phyloP scores from a whole-genome alignment of 2,329 filamentous ascomycete genomes.

The Aspergillus latus region DNA sequence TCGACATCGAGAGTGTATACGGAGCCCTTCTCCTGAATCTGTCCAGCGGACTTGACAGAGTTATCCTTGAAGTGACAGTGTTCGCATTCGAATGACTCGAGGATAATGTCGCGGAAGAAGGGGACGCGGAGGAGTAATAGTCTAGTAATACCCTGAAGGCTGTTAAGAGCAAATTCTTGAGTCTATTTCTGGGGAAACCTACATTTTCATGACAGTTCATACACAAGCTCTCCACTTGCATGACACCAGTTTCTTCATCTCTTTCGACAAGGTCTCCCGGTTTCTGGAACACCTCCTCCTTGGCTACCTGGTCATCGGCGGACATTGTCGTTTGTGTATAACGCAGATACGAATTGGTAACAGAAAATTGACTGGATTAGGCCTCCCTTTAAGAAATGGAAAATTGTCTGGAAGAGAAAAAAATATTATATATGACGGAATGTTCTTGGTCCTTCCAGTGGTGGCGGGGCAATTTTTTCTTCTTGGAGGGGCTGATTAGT shows the following conservation, averaged over 20 bases:
- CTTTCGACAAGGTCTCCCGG: constrained; percentile 40
- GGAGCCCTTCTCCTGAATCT: constrained; percentile 84
- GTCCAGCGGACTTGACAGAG: constrained; percentile 87
- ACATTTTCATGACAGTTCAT: constrained; percentile 85
- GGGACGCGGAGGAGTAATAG: constrained; percentile 90
- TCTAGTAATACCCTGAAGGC: constrained; percentile 71
- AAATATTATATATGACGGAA: constrained; percentile 31
- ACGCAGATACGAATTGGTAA: background rate
- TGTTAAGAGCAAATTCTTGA: constrained; percentile 12
- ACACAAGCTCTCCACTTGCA: constrained; percentile 68
- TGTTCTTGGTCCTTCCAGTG: constrained; percentile 31
- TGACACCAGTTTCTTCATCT: constrained; percentile 44
- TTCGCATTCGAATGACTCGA: constrained; percentile 94
- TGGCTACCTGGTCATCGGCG: constrained; percentile 20
- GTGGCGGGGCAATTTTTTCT: constrained; percentile 26
- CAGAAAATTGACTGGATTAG: background rate
- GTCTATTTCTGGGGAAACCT: constrained; percentile 45
- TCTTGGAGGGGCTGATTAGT: constrained; percentile 27
- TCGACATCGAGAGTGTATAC: constrained; percentile 83
- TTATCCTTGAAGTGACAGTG: constrained; percentile 89
- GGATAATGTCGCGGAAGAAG: constrained; percentile 94
- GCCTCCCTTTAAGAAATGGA: background rate
- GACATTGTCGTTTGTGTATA: constrained; percentile 27
- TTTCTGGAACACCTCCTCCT: constrained; percentile 34
- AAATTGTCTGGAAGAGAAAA: constrained; percentile 6